Evolutionary conservation across 2,329 filamentous ascomycete genomes (phyloP).

Genomic region (Xylaria sp.): DNA sequence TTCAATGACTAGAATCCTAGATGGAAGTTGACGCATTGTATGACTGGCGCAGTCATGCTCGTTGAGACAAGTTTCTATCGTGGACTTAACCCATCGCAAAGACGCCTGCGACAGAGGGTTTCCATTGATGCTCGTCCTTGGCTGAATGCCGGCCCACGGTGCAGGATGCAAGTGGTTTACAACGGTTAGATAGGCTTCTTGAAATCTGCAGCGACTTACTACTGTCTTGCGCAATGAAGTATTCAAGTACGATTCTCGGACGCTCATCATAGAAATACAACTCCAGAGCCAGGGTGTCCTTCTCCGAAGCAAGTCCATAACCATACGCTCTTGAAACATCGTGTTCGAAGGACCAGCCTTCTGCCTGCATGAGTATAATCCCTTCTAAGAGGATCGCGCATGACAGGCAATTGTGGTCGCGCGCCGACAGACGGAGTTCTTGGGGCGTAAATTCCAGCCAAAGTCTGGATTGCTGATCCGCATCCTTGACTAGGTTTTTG

Average conservation of each 20-base stretch:
- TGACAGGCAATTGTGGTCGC: neutral
- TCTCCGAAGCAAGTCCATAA: neutral
- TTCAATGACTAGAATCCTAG: neutral
- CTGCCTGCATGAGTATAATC: neutral
- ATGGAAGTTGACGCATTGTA: neutral
- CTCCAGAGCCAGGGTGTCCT: neutral
- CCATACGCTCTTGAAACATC: neutral
- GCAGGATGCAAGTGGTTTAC: neutral
- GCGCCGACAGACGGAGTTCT: neutral
- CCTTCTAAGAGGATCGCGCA: neutral
- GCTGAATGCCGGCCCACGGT: neutral
- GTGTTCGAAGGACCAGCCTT: neutral
- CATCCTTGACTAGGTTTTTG: neutral
- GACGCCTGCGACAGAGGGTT: neutral
- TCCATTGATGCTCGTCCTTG: neutral
- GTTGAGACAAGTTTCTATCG: neutral
- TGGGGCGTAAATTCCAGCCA: neutral
- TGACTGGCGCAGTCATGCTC: neutral
- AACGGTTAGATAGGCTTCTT: neutral
- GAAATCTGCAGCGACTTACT: neutral
- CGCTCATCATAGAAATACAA: neutral
- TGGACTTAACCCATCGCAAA: neutral
- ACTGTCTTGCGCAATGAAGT: neutral
- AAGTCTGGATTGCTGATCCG: neutral
- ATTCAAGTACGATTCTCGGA: neutral